Conservation (phyloP, 768 basidiomycete genomes). For the Boletus rex-veris region DNA sequence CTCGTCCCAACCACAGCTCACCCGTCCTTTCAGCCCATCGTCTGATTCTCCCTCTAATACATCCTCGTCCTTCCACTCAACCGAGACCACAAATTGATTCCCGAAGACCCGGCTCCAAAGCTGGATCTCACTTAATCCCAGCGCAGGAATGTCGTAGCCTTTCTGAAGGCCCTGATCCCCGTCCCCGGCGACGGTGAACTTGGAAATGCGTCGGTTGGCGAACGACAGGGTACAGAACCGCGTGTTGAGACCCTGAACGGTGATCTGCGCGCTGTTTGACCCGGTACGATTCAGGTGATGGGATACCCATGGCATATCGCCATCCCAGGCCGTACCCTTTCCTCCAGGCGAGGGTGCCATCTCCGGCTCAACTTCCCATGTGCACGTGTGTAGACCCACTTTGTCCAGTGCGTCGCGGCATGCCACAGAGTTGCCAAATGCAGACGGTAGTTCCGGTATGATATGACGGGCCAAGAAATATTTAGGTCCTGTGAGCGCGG, state of each 20-base stretch:
- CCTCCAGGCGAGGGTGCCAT: constrained; percentile 40
- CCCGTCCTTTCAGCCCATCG: constrained; percentile 36
- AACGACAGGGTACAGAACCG: constrained; percentile 63
- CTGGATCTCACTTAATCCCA: constrained; percentile 40
- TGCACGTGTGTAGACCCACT: constrained; percentile 45
- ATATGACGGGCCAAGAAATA: constrained; percentile 43
- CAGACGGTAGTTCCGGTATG: constrained; percentile 51
- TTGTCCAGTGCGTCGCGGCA: constrained; percentile 29
- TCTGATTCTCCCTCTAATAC: constrained; percentile 11
- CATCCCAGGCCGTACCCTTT: background rate
- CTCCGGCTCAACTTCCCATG: constrained; percentile 41
- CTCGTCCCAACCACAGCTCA: constrained; percentile 68
- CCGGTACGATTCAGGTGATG: constrained; percentile 40
- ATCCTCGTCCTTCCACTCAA: constrained; percentile 42
- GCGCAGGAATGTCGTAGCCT: constrained; percentile 37
- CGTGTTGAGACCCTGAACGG: constrained; percentile 55
- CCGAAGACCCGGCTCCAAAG: constrained; percentile 64
- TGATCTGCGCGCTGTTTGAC: constrained; percentile 44
- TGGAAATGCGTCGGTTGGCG: constrained; percentile 41
- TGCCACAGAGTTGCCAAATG: constrained; percentile 33
- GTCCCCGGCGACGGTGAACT: constrained; percentile 39
- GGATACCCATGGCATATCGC: constrained; percentile 40
- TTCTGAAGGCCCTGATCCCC: constrained; percentile 37
- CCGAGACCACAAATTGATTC: constrained; percentile 47
- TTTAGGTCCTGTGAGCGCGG: constrained; percentile 43